Base-by-base conservation (phyloP, 768 basidiomycete species). In the Trametes cinnabarina region DNA sequence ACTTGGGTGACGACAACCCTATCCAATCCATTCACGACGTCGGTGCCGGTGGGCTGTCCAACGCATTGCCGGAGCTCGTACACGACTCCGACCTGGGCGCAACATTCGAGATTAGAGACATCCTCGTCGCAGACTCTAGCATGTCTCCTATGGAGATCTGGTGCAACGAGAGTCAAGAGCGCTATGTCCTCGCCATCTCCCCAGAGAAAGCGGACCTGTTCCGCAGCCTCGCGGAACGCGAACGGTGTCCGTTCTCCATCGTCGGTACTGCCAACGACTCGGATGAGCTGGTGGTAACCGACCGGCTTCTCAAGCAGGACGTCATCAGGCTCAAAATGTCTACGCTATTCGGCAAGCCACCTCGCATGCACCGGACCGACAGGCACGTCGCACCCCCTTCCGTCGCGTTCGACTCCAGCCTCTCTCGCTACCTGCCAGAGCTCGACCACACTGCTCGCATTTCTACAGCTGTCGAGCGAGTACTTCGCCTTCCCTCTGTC, bases 131-230 rank as follows among this genome's bases (percentile, higher is more conserved):
- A 26, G 97, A 98, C 70, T 79, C 82, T 22, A 88, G 90, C 37
- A 92, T 99, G 92, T 94, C 92, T 4, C 97, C 97, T 0, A 98
- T 99, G 96, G 96, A 98, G 75, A 98, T 98, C 48, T 99, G 97
- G 97, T 98, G 97, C 70, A 99, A 99, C 73, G 97, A 99, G 74
- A 90, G 87, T 63, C 97, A 98, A 76, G 97, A 98, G 68, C 87
- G 97, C 37, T 99, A 98, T 69, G 97, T 98, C 26, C 81, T 98
- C 28, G 97, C 97, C 9, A 82, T 99, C 58, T 82, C 84, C 0
- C 82, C 84, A 2, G 79, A 82, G 17, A 82, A 81, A 56, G 76
- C 85, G 20, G 71, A 74, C 2, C 71, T 74, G 4, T 98, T 99
- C 72, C 85, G 86, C 65, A 74, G 65, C 12, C 87, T 98, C 42